Percentiles rank a stretch among this genome's conserved stretches.
Evolutionary conservation across 2,329 filamentous ascomycete species (phyloP).

Genomic region (Knufia petricola): DNA sequence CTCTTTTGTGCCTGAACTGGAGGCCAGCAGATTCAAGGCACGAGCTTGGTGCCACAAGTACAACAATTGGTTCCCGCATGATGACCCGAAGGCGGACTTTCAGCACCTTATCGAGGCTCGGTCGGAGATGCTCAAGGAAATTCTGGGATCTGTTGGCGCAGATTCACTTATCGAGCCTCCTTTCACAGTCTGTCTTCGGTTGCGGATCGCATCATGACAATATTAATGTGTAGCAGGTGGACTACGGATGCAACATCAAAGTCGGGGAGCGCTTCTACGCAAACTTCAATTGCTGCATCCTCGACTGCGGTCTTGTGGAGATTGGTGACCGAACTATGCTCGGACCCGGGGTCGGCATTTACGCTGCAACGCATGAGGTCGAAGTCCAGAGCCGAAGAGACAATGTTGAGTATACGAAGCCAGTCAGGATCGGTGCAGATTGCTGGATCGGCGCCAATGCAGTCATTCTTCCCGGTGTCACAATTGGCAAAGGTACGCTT

Average conservation of each 20-base stretch:
- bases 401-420: slow-evolving; percentile 41
- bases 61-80: slow-evolving; percentile 45
- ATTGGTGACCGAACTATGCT: slow-evolving; percentile 45
- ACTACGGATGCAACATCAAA: slow-evolving; percentile 57
- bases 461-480: slow-evolving; percentile 35
- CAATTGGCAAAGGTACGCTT: slow-evolving; percentile 26
- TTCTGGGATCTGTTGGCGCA: slow-evolving; percentile 42
- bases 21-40: slow-evolving; percentile 12
- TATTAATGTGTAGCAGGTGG: slow-evolving; percentile 22
- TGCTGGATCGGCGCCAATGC: slow-evolving; percentile 42
- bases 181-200: slow-evolving; percentile 35
- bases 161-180: slow-evolving; percentile 31
- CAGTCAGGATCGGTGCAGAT: slow-evolving; percentile 40
- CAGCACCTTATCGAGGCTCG: slow-evolving; percentile 34
- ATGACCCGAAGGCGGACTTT: slow-evolving; percentile 30
- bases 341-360: slow-evolving; percentile 44
- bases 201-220: too few relatives aligned
- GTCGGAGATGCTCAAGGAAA: slow-evolving; percentile 40
- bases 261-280: slow-evolving; percentile 56
- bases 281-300: slow-evolving; percentile 27
- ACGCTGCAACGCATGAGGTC: slow-evolving; percentile 44
- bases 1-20: slow-evolving; percentile 12
- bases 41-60: slow-evolving; percentile 43
- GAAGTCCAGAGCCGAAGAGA: slow-evolving; percentile 40
- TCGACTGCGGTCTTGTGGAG: slow-evolving; percentile 44